Evolutionary conservation across 2,329 filamentous ascomycete genomes (phyloP).

Genomic region (Trichocomaceae sp.): DNA sequence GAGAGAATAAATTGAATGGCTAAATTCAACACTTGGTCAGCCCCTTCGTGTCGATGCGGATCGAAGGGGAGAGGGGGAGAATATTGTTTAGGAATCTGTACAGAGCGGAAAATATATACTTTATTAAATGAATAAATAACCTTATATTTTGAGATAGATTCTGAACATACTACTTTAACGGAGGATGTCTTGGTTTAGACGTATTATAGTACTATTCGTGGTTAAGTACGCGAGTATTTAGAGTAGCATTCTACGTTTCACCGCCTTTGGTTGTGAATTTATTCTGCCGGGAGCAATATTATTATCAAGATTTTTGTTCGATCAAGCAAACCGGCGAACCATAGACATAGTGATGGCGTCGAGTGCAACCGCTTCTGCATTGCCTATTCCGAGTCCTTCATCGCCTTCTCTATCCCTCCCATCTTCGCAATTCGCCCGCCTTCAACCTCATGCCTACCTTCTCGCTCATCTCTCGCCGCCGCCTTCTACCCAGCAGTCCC

Average conservation of each 20-base stretch:
- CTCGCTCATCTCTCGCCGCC: constrained; percentile 73
- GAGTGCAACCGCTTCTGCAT: constrained; percentile 14
- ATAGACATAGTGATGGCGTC: constrained; percentile 20
- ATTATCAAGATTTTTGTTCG: neutral
- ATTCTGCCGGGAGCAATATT: constrained; percentile 10
- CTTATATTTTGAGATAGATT: too few species aligned
- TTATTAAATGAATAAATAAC: too few species aligned
- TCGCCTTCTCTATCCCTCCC: constrained; percentile 49
- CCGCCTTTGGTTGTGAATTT: constrained; percentile 18
- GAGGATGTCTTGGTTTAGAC: too few species aligned
- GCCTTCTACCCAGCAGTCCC: constrained; percentile 43
- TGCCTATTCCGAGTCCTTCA: constrained; percentile 1
- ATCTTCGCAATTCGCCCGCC: constrained; percentile 71
- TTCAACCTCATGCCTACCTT: constrained; percentile 82
- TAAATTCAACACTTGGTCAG: too few species aligned
- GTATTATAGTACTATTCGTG: too few species aligned
- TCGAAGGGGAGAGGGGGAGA: too few species aligned
- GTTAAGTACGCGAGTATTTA: too few species aligned
- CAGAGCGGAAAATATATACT: too few species aligned
- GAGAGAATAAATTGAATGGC: too few species aligned
- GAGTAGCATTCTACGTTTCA: constrained; percentile 8
- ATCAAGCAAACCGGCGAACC: neutral
- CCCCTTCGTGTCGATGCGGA: too few species aligned
- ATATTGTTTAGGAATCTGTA: too few species aligned
- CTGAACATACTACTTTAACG: too few species aligned